Percentiles rank a stretch among this genome's conserved stretches.
phyloP scores from a whole-genome alignment of 2,329 filamentous ascomycete species.

The Epichloe gansuensis region DNA sequence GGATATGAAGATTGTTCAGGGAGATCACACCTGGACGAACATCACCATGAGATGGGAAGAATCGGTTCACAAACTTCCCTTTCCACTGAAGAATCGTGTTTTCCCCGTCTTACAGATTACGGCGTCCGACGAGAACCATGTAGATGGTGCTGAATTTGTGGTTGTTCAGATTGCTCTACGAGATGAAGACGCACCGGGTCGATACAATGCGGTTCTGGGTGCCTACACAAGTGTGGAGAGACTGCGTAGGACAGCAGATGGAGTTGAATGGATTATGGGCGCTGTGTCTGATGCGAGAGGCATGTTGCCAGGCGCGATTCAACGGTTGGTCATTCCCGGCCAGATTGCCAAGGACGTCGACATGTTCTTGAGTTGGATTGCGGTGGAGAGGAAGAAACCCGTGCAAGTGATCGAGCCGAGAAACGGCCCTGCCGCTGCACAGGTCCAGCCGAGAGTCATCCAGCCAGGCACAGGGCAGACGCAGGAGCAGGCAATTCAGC shows the following conservation, averaged over 20 bases:
- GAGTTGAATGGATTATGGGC: constrained; percentile 64
- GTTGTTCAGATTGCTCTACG: constrained; percentile 41
- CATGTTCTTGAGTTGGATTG: constrained; percentile 52
- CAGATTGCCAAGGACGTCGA: constrained; percentile 60
- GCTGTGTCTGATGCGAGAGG: constrained; percentile 61
- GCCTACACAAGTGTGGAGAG: constrained; percentile 55
- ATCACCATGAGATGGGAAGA: constrained; percentile 43
- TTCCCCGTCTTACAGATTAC: constrained; percentile 56
- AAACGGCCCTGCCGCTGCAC: neutral
- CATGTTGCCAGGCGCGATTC: constrained; percentile 49
- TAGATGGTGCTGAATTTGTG: constrained; percentile 32
- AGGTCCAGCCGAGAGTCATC: neutral
- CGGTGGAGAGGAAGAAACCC: constrained; percentile 25
- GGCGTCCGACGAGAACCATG: constrained; percentile 22
- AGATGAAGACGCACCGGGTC: constrained; percentile 26
- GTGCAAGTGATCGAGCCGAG: neutral
- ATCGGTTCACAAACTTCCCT: constrained; percentile 51
- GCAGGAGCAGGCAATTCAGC: neutral
- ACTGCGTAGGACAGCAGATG: constrained; percentile 31
- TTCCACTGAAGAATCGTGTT: constrained; percentile 47
- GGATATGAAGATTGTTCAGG: constrained; percentile 25
- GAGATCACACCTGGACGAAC: constrained; percentile 29
- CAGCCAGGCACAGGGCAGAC: neutral
- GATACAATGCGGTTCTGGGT: constrained; percentile 36
- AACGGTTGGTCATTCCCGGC: constrained; percentile 49